Evolutionary conservation across 108 stramenopile species (phyloP).

Genomic region (Poteriospumella lacustris): DNA sequence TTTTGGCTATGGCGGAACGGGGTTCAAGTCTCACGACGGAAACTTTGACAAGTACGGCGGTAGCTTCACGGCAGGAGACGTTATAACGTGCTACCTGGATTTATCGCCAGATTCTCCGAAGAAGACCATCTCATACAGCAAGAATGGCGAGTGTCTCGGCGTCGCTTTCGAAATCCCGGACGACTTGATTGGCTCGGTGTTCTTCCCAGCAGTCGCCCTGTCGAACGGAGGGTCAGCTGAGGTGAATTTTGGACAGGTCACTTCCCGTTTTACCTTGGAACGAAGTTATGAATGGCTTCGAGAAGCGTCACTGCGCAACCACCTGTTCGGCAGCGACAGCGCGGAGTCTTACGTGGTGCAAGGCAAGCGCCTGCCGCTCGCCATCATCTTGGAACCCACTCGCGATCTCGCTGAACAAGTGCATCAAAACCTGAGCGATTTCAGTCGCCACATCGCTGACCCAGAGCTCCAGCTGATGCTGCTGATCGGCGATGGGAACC

Average conservation of each 20-base stretch:
- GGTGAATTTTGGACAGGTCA: slow-evolving; percentile 35
- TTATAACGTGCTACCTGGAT: slow-evolving; percentile 48
- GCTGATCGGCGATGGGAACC: slow-evolving; percentile 45
- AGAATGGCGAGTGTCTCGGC: slow-evolving; percentile 46
- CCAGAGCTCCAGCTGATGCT: slow-evolving; percentile 38
- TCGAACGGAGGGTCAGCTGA: slow-evolving; percentile 28
- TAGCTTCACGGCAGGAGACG: slow-evolving; percentile 46
- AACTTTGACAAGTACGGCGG: slow-evolving; percentile 50
- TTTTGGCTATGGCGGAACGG: slow-evolving; percentile 57
- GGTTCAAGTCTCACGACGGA: slow-evolving; percentile 42
- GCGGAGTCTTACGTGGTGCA: background rate
- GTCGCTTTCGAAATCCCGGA: slow-evolving; percentile 37
- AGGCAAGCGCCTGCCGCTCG: slow-evolving; percentile 37
- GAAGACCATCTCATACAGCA: slow-evolving; percentile 38
- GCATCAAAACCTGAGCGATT: slow-evolving; percentile 34
- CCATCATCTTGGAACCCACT: slow-evolving; percentile 55
- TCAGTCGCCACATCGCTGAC: slow-evolving; percentile 21
- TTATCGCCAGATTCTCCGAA: slow-evolving; percentile 17
- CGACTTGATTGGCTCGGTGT: slow-evolving; percentile 19
- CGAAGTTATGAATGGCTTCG: no score
- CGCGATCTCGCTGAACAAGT: slow-evolving; percentile 61
- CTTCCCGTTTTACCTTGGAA: slow-evolving; percentile 22
- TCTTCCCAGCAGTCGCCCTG: slow-evolving; percentile 54
- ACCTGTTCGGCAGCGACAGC: background rate
- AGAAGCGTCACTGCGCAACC: no score